Evolutionary conservation across 1,139 yeast genomes (phyloP).

Genomic region (Lodderomyces oxycetoniae): DNA sequence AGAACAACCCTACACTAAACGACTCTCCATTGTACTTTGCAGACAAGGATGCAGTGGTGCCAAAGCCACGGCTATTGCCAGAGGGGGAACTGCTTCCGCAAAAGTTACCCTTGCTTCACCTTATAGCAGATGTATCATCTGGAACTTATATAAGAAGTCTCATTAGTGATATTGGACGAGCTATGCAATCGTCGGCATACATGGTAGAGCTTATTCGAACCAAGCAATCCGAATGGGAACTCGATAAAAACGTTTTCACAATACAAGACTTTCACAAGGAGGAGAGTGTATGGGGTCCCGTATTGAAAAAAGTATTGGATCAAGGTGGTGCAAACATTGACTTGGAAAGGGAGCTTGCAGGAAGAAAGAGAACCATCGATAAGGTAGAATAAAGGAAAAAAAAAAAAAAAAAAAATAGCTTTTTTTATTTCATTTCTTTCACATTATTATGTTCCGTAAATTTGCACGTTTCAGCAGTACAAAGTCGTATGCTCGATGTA

Average conservation of each 20-base stretch:
- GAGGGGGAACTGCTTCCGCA: slow-evolving; percentile 27
- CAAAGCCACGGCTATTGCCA: slow-evolving; percentile 22
- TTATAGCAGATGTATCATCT: slow-evolving; percentile 78
- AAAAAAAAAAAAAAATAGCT: slow-evolving; percentile 7
- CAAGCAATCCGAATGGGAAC: slow-evolving; percentile 79
- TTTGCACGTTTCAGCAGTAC: too few relatives aligned
- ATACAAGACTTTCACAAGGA: slow-evolving; percentile 58
- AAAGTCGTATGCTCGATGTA: slow-evolving; percentile 15
- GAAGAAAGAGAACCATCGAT: slow-evolving; percentile 24
- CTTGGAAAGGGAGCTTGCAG: slow-evolving; percentile 22
- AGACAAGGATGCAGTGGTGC: slow-evolving; percentile 37
- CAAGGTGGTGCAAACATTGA: slow-evolving; percentile 27
- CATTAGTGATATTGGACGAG: slow-evolving; percentile 82
- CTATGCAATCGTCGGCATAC: slow-evolving; percentile 76
- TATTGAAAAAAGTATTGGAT: slow-evolving; percentile 47
- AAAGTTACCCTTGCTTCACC: slow-evolving; percentile 59
- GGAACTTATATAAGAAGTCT: slow-evolving; percentile 94
- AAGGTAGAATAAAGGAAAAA: slow-evolving; percentile 19
- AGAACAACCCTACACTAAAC: slow-evolving; percentile 56
- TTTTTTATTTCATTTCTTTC: too few relatives aligned
- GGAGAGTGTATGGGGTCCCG: slow-evolving; percentile 66
- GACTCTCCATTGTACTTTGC: slow-evolving; percentile 59
- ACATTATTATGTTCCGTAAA: too few relatives aligned
- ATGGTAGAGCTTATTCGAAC: slow-evolving; percentile 79
- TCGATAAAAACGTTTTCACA: slow-evolving; percentile 66